Evolutionary conservation across 345 rosid genomes (phyloP).

Genomic region (Microthlaspi erraticum): DNA sequence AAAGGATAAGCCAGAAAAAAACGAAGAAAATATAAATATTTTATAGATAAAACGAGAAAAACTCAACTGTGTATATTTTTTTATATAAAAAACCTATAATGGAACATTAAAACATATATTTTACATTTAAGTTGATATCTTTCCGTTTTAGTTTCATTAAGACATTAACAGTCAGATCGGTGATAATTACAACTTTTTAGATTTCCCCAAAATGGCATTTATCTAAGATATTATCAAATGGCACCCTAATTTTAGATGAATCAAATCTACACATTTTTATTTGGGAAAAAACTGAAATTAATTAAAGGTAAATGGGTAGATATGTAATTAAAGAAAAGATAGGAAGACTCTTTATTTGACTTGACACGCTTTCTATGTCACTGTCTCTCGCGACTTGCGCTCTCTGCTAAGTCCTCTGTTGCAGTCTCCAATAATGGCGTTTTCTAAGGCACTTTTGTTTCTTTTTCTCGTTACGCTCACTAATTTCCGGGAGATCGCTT

Average conservation of each 20-base stretch:
- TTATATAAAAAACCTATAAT: background rate
- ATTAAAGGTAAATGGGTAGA: background rate
- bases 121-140: slow-evolving; percentile 33
- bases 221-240: slow-evolving; percentile 1
- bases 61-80: background rate
- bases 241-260: background rate
- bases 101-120: slow-evolving; percentile 10
- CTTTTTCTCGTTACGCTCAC: slow-evolving; percentile 31
- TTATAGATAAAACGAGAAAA: background rate
- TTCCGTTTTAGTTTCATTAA: slow-evolving; percentile 41
- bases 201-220: slow-evolving; percentile 10
- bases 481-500: slow-evolving; percentile 1
- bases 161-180: slow-evolving; percentile 9
- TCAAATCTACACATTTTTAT: background rate
- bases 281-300: background rate
- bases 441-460: slow-evolving; percentile 37
- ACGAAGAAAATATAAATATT: no score
- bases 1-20: background rate
- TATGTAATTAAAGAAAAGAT: slow-evolving; percentile 33
- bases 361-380: slow-evolving; percentile 25
- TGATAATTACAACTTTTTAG: slow-evolving; percentile 16
- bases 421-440: slow-evolving; percentile 49
- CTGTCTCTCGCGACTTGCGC: slow-evolving; percentile 20
- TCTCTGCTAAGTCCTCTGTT: slow-evolving; percentile 37
- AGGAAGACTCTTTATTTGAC: slow-evolving; percentile 39